Conservation (phyloP, 495 filamentous ascomycete genomes). For the Penicillium lividum region DNA sequence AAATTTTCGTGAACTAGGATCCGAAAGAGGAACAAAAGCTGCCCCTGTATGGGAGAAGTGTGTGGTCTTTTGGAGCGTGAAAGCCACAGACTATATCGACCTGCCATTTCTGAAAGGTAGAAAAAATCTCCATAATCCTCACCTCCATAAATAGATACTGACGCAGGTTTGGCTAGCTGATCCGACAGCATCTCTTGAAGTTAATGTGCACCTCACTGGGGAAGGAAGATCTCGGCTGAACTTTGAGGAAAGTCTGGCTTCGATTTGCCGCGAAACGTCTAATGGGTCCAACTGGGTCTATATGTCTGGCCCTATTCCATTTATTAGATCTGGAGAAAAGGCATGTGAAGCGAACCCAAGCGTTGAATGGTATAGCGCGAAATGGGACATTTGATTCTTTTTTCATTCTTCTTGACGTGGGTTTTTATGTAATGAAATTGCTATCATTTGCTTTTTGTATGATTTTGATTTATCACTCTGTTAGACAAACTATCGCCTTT, state of each 20-base stretch:
- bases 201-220: constrained; percentile 10
- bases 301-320: constrained; percentile 11
- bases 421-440: not conserved
- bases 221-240: constrained; percentile 8
- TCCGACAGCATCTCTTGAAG: constrained; percentile 6
- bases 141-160: not conserved
- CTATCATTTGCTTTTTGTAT: too few species aligned
- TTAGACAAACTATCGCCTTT: too few species aligned
- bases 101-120: constrained; percentile 10
- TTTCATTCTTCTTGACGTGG: not conserved
- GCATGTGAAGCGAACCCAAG: constrained; percentile 9
- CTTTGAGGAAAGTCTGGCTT: constrained; percentile 6
- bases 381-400: not conserved
- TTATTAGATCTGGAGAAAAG: constrained; percentile 12
- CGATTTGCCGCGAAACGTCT: constrained; percentile 3
- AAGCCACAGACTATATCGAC: constrained; percentile 5
- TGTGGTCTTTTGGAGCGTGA: constrained; percentile 11
- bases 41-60: constrained; percentile 8
- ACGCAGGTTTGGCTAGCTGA: constrained; percentile 9
- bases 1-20: not conserved
- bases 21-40: not conserved
- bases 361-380: constrained; percentile 12
- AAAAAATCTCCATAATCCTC: not conserved
- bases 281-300: constrained; percentile 7
- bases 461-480: too few species aligned